phyloP scores from a whole-genome alignment of 2,329 filamentous ascomycete species.

The Pseudogymnoascus sp. region DNA sequence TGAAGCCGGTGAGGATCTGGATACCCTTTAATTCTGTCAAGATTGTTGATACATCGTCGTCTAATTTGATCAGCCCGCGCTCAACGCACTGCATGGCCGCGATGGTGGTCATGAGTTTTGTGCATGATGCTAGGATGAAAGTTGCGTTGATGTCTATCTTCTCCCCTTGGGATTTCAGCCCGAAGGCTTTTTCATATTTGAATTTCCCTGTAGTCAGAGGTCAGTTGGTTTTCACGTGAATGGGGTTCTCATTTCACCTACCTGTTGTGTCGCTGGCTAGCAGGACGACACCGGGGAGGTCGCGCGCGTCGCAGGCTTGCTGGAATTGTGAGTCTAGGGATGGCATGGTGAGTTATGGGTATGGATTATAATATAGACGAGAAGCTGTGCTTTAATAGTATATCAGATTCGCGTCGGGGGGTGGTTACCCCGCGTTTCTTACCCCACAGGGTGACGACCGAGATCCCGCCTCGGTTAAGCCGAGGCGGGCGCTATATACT shows the following conservation, averaged over 20 bases:
- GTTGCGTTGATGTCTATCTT: slow-evolving; percentile 51
- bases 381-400: background rate
- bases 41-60: slow-evolving; percentile 33
- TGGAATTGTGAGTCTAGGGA: background rate
- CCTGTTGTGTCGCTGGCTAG: slow-evolving; percentile 17
- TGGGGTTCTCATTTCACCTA: slow-evolving; percentile 15
- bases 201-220: slow-evolving; percentile 27
- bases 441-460: background rate
- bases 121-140: slow-evolving; percentile 52
- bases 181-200: slow-evolving; percentile 31
- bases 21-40: slow-evolving; percentile 24
- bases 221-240: background rate
- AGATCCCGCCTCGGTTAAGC: background rate
- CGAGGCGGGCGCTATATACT: background rate
- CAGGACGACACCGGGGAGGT: background rate
- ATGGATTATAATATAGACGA: background rate
- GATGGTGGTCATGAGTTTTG: slow-evolving; percentile 46
- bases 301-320: background rate
- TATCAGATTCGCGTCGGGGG: background rate
- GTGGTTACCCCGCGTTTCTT: background rate
- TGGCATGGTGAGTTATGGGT: background rate
- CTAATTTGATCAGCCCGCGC: slow-evolving; percentile 39
- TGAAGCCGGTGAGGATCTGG: slow-evolving; percentile 23
- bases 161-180: slow-evolving; percentile 22
- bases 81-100: slow-evolving; percentile 53